A percentile compares a stretch with the other conserved stretches of the same genome.
Evolutionary conservation across 1,284 basidiomycete species (phyloP).

Genomic region (Ustilago lituana): DNA sequence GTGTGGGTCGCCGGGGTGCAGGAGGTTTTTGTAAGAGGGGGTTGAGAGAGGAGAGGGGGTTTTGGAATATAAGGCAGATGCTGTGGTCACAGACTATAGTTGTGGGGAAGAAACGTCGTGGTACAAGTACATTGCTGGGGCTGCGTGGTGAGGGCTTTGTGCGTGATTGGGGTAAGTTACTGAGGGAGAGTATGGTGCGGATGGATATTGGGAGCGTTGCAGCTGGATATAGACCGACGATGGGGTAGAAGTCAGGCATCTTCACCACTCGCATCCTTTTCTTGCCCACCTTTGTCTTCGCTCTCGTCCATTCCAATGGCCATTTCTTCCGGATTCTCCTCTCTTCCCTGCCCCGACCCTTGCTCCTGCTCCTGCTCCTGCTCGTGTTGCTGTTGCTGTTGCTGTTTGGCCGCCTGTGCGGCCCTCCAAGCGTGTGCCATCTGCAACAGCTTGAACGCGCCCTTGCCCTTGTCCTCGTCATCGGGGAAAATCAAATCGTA

Average conservation of each 20-base stretch:
- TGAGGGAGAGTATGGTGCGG: neutral
- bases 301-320: slow-evolving; percentile 16
- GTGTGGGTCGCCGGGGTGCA: slow-evolving; percentile 68
- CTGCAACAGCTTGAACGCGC: slow-evolving; percentile 61
- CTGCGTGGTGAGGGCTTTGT: neutral
- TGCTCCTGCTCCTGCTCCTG: neutral
- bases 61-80: too few relatives aligned
- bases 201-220: too few relatives aligned
- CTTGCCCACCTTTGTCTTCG: neutral
- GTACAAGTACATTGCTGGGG: slow-evolving; percentile 21
- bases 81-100: too few relatives aligned
- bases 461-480: slow-evolving; percentile 61
- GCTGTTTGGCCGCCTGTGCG: slow-evolving; percentile 40
- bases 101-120: too few relatives aligned
- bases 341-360: neutral
- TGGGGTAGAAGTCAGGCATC: neutral
- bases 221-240: too few relatives aligned
- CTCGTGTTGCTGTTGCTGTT: slow-evolving; percentile 2
- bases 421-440: slow-evolving; percentile 62
- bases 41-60: too few relatives aligned
- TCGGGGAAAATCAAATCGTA: slow-evolving; percentile 67
- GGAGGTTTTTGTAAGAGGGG: slow-evolving; percentile 53
- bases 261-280: neutral
- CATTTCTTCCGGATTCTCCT: slow-evolving; percentile 9
- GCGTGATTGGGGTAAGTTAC: neutral